phyloP scores from a whole-genome alignment of 2,329 filamentous ascomycete species.

The Cadophora sp. region DNA sequence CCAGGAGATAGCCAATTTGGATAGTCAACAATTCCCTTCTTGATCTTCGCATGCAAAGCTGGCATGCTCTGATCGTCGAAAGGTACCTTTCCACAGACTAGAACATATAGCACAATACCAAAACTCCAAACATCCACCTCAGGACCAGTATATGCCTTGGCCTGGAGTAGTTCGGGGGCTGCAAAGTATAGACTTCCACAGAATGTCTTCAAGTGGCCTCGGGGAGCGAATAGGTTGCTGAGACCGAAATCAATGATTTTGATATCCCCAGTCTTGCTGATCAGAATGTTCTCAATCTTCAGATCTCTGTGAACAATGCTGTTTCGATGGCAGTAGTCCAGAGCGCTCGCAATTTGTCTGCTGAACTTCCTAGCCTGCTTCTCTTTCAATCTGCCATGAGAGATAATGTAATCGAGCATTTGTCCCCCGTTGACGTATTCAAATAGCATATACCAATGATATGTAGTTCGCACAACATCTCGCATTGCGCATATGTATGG shows the following conservation, averaged over 20 bases:
- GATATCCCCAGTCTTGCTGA: constrained; percentile 98
- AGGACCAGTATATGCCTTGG: constrained; percentile 91
- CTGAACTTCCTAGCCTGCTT: constrained; percentile 98
- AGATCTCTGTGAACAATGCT: constrained; percentile 97
- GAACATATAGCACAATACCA: constrained; percentile 94
- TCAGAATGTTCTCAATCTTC: constrained; percentile 99
- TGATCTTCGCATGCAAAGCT: constrained; percentile 97
- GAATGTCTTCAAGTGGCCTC: constrained; percentile 87
- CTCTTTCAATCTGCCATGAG: constrained; percentile 95
- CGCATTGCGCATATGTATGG: constrained; percentile 96
- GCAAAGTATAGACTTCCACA: constrained; percentile 98
- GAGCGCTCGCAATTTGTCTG: constrained; percentile 92
- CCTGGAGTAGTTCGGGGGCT: constrained; percentile 91
- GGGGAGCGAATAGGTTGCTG: constrained; percentile 92
- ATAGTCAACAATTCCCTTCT: constrained; percentile 95
- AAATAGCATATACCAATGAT: constrained; percentile 99
- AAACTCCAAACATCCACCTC: constrained; percentile 99
- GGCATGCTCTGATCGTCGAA: constrained; percentile 99
- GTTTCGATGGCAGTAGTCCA: constrained; percentile 98
- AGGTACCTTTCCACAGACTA: constrained; percentile 97
- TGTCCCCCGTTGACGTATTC: constrained; percentile 99
- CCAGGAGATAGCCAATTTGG: constrained; percentile 90
- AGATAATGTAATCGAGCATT: constrained; percentile 99
- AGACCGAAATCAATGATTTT: constrained; percentile 99
- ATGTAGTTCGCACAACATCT: constrained; percentile 93